Evolutionary conservation across 768 basidiomycete species (phyloP).

Genomic region (Mrakia gelida): DNA sequence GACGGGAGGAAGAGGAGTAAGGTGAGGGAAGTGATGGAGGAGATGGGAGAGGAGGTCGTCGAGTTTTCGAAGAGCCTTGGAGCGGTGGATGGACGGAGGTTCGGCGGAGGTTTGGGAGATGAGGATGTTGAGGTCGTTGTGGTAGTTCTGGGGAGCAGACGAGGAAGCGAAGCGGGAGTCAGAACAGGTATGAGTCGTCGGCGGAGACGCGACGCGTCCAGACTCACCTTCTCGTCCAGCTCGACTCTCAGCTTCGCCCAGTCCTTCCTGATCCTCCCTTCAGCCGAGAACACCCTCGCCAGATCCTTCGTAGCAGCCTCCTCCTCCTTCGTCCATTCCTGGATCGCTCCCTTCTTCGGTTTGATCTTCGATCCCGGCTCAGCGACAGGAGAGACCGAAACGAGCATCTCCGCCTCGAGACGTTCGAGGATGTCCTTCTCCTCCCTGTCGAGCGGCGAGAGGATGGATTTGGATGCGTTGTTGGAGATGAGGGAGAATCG

Average conservation of each 20-base stretch:
- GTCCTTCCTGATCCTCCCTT: background rate
- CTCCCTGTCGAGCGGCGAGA: background rate
- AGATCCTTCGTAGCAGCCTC: background rate
- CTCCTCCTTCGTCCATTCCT: background rate
- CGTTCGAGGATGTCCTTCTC: background rate
- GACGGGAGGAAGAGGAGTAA: background rate
- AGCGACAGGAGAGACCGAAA: background rate
- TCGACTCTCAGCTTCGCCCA: background rate
- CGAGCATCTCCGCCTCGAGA: constrained; percentile 2
- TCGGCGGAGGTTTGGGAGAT: background rate
- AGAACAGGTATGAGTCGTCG: background rate
- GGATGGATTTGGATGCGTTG: background rate
- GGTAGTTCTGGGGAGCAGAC: background rate
- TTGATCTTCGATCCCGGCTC: too few species aligned
- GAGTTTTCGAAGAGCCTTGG: background rate
- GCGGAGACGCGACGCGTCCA: background rate
- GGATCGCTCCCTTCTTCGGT: background rate
- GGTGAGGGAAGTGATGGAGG: background rate
- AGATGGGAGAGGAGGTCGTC: background rate
- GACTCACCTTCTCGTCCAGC: background rate
- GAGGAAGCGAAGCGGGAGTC: too few species aligned
- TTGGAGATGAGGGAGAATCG: background rate
- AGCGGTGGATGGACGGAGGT: background rate
- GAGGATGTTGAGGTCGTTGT: background rate
- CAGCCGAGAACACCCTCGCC: background rate